Base-by-base conservation (phyloP, 208 protist genomes). In the Trypanosoma congolense region DNA sequence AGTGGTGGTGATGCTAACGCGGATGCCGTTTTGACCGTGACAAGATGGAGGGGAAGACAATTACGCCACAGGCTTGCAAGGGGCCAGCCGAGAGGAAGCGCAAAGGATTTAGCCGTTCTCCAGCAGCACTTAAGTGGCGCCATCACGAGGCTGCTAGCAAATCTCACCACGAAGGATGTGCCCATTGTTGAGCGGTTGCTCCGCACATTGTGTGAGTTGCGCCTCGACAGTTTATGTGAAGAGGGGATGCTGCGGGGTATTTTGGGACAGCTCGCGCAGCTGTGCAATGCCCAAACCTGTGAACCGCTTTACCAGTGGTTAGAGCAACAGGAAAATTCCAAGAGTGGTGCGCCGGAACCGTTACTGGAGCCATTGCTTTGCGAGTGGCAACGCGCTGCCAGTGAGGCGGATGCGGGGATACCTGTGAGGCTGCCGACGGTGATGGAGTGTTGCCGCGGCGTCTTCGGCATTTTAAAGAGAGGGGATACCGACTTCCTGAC, bases 391-490 rank as follows among this genome's bases (percentile, higher is more conserved):
- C 44, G 9, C 3, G 25, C 38, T 0, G 45, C 30, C 4, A 24
- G 18, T 18, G 53, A 38, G 9, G 36, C 21, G 21, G 61, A 67
- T 12, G 61, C 53, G 18, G 53, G 53, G 14, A 28, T 67, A 10
- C 26, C 61, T n/a, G 24, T 33, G 16, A 19, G 8, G 30, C 40
- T 58, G 4, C 60, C 60, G 6, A 36, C 2, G 14, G 12, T 66
- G 2, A 19, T 54, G 43, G 60, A 66, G 31, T 66, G 50, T 46
- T 57, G 18, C 25, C 51, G 19, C 2, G 44, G 44, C 0, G 9
- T 66, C 16, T 28, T 55, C 35, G 6, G 10, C 5, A 25, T 64
- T 18, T 3, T 64, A 18, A 38, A 49, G 42, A 41, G 1, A 0
- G 26, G 58, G n/a, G 19, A 18, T 43, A 28, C 16, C 18, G 6